A percentile compares a stretch with the other conserved stretches of the same genome.
Evolutionary conservation across 345 rosid genomes (phyloP).

Genomic region (Tarenaya hassleriana): DNA sequence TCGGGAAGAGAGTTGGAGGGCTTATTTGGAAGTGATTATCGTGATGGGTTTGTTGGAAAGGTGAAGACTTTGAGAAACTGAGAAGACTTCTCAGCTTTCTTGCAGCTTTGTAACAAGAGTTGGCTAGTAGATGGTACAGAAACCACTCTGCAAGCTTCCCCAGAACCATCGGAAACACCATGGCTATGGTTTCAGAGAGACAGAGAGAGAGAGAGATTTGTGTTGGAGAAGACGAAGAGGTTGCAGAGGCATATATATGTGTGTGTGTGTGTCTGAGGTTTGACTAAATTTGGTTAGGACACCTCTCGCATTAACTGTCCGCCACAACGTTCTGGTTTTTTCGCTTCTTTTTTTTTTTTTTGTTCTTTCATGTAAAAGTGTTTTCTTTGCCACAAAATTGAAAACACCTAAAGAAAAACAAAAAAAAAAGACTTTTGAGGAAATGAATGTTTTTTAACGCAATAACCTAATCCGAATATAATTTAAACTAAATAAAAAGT

Average conservation of each 20-base stretch:
- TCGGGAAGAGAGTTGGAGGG: conserved; percentile 32
- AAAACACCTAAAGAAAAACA: too few relatives aligned
- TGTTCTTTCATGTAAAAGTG: too few relatives aligned
- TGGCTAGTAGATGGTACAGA: conserved; percentile 51
- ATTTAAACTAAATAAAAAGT: too few relatives aligned
- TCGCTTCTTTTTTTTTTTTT: too few relatives aligned
- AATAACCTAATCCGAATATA: too few relatives aligned
- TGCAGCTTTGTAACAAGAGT: conserved; percentile 57
- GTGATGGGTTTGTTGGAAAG: conserved; percentile 12
- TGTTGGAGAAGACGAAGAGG: conserved; percentile 16
- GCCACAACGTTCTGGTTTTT: conserved; percentile 8
- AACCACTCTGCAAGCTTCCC: conserved; percentile 56
- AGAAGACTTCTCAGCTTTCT: conserved; percentile 44
- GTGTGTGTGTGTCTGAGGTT: conserved; percentile 25
- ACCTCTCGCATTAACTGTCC: conserved; percentile 26
- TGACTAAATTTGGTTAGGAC: conserved; percentile 28
- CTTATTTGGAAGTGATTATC: conserved; percentile 15
- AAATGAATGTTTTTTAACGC: too few relatives aligned
- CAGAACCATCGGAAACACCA: conserved; percentile 47
- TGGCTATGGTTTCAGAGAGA: conserved; percentile 21
- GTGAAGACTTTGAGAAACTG: conserved; percentile 17
- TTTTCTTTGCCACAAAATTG: too few relatives aligned
- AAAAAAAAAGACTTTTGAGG: too few relatives aligned
- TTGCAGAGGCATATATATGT: conserved; percentile 19
- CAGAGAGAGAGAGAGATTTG: conserved; percentile 10